phyloP scores from a whole-genome alignment of 768 basidiomycete species.

The Agaricus subrufescens region DNA sequence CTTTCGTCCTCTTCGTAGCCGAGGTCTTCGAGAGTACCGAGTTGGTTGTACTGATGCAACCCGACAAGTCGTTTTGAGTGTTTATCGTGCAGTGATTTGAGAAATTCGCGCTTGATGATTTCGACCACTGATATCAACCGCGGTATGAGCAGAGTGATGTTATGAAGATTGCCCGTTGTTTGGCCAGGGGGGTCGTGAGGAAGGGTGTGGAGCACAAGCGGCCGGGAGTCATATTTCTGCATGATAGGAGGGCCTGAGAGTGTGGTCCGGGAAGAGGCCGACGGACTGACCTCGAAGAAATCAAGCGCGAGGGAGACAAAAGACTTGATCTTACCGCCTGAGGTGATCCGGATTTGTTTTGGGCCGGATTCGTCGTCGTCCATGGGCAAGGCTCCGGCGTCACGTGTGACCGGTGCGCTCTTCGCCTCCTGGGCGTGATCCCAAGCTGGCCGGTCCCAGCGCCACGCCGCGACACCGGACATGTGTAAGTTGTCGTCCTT shows the following conservation, averaged over 20 bases:
- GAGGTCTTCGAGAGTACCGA: conserved; percentile 50
- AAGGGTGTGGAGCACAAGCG: conserved; percentile 57
- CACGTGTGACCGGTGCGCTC: background rate
- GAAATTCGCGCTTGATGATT: conserved; percentile 79
- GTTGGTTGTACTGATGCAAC: conserved; percentile 74
- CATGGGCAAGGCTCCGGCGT: conserved; percentile 1
- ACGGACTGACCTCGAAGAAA: conserved; percentile 41
- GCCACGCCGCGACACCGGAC: too few relatives aligned
- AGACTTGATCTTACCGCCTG: conserved; percentile 46
- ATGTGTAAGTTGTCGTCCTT: too few relatives aligned
- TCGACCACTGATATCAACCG: conserved; percentile 76
- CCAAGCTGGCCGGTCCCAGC: background rate
- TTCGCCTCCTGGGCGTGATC: too few relatives aligned
- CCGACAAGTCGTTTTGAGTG: conserved; percentile 41
- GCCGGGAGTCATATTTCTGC: conserved; percentile 43
- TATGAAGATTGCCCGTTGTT: conserved; percentile 5
- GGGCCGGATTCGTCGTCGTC: conserved; percentile 4
- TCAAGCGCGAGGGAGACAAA: conserved; percentile 52
- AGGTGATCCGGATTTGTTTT: conserved; percentile 44
- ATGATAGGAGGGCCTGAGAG: background rate
- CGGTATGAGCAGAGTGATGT: conserved; percentile 41
- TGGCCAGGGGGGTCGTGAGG: conserved; percentile 26
- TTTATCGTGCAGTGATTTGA: conserved; percentile 44
- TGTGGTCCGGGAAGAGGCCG: background rate
- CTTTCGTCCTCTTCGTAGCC: conserved; percentile 17